Evolutionary conservation across 139 green algal species (phyloP), one percentile per base, ranked within the genome.

Genomic region (Volvox reticuliferus): DNA sequence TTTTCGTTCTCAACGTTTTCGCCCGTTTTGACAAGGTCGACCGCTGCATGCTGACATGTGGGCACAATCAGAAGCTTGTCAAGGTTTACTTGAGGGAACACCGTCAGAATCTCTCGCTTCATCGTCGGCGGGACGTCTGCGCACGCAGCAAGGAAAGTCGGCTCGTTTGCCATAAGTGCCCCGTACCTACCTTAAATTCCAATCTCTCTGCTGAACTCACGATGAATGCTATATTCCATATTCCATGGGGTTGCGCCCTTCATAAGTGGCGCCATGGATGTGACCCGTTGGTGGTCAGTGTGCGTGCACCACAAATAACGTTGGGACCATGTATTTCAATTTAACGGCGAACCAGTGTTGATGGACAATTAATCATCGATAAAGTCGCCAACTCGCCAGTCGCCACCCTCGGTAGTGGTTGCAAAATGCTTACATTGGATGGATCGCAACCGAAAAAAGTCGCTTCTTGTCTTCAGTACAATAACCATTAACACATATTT

Each of bases 1-100:
- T 99, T 99, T 90, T 99, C 98, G 0, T 91, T 26, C 65, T 99
- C 97, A 33, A 98, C 93, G 12, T 93, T 81, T 35, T 98, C 95
- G 12, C 97, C 98, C 12, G 93, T 96, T 30, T 93, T 93, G 19
- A 99, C 96, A 9, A 99, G 93, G 90, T 99, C 97, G n/a, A 98
- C 50, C 1, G 89, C 82, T 14, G 96, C 93, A 6, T 95, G 93
- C 93, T 99, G 98, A 89, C 97, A 99, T 13, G 97, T 99, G 0
- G 97, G 97, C 2, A 99, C 93, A 19, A 99, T 94, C 21, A 98
- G 88, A 84, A 97, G 94, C 81, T 95, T 93, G 20, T 81, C 83
- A n/a, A 93, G 17, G 65, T 94, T 83, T 3, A 61, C 22, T 36
- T 80, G 61, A 21, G 94, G 93, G 36, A 97, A 95, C 3, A 97